Conservation (phyloP, 768 basidiomycete genomes). For the Cystobasidium tubakii region DNA sequence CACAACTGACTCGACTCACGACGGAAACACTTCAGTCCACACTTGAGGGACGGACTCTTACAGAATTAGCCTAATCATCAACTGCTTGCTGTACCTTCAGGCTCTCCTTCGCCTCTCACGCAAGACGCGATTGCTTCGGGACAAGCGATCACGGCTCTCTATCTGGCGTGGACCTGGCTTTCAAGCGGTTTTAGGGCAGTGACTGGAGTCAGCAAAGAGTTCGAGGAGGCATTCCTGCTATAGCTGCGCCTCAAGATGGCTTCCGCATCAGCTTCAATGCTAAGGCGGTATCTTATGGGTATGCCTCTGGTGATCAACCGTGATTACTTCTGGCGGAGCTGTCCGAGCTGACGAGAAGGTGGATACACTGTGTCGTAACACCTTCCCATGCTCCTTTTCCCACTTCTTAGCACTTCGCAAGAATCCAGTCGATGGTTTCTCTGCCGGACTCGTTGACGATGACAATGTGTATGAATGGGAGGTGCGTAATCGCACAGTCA, state of each 20-base stretch:
- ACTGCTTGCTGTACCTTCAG: too few species aligned
- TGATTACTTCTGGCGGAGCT: not conserved
- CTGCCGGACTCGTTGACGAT: slow-evolving; percentile 94
- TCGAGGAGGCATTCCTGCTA: too few species aligned
- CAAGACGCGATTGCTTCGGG: too few species aligned
- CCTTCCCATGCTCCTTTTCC: not conserved
- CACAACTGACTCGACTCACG: too few species aligned
- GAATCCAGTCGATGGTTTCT: slow-evolving; percentile 90
- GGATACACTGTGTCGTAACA: not conserved
- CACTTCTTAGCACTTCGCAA: slow-evolving; percentile 88
- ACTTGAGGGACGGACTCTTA: too few species aligned
- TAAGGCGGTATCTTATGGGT: slow-evolving; percentile 30
- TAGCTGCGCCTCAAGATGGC: slow-evolving; percentile 22
- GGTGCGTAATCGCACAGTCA: slow-evolving; percentile 77
- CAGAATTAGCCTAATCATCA: too few species aligned
- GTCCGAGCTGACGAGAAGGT: not conserved
- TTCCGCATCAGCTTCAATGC: slow-evolving; percentile 24
- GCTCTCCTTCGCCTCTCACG: too few species aligned
- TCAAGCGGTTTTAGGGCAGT: too few species aligned
- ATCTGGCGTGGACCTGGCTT: too few species aligned
- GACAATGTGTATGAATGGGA: slow-evolving; percentile 96
- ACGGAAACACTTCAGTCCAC: too few species aligned
- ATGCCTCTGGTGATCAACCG: not conserved
- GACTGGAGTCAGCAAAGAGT: too few species aligned
- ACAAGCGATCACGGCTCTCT: too few species aligned